Base-by-base conservation (phyloP, 345 rosid species). In the Aquilaria malaccensis region DNA sequence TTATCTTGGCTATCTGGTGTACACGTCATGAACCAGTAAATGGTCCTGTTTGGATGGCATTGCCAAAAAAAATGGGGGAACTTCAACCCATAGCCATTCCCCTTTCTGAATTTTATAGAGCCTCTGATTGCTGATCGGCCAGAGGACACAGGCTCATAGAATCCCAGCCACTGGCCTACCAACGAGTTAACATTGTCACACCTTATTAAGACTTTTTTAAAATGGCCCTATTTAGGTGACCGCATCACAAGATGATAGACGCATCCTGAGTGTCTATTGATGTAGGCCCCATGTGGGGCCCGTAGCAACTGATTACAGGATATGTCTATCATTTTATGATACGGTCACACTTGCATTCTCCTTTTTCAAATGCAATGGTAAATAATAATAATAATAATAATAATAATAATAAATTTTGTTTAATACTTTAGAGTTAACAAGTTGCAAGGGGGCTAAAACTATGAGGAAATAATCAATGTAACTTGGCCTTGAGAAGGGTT, bases 171-270 rank as follows among this genome's bases (percentile, higher is more conserved):
- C 69, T 77, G 84, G 9, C 85, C 79, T 66, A 80, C 84, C 50
- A 76, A 74, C 2, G 97, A 86, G 63, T 85, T 77, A 58, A 83
- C 84, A 45, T 91, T 91, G 56, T 84, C 94, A 58, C 91, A 80
- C 62, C 95, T 91, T 50, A 86, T 69, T 77, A 85, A 71, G 60
- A 80, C 79, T 88, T 84, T 50, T 43, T 53, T 15, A 22, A 22
- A 22, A 22, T 22, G 1, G 22, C 22, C 22, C 22, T 22, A 22
- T 22, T 22, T 22, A 22, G 22, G 22, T 22, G 22, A 22, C 22
- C 22, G 0, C 22, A 22, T 22, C 22, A 22, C 22, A 22, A 1
- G 22, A 22, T 22, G 22, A 22, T 1, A 22, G 22, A 22, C 22
- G 22, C 22, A 22, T 22, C 22, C 22, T 22, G 22, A 0, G 22